Evolutionary conservation across 2,329 filamentous ascomycete genomes (phyloP).

Genomic region (Colletotrichum sidae): DNA sequence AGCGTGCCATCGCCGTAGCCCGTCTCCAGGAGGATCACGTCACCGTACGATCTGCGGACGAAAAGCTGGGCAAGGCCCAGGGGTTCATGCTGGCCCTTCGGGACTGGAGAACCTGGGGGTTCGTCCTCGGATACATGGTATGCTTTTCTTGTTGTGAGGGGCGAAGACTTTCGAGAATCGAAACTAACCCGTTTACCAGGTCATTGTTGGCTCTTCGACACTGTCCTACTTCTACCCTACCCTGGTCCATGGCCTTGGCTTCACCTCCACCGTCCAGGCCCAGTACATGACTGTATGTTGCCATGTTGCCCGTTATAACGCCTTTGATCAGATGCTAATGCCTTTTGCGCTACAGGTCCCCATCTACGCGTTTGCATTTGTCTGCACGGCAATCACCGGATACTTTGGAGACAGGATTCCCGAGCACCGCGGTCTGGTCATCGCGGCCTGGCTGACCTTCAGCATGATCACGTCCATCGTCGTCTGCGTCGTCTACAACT

Average conservation of each 20-base stretch:
- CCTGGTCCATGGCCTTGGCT: slow-evolving; percentile 63
- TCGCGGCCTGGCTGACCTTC: slow-evolving; percentile 59
- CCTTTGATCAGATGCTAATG: no score
- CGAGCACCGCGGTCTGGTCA: slow-evolving; percentile 58
- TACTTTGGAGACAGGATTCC: slow-evolving; percentile 60
- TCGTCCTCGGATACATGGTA: slow-evolving; percentile 22
- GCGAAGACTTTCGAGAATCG: not conserved
- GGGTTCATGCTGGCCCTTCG: slow-evolving; percentile 11
- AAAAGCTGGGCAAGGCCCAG: slow-evolving; percentile 40
- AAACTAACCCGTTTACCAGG: slow-evolving; percentile 23
- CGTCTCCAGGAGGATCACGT: slow-evolving; percentile 72
- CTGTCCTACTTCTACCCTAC: slow-evolving; percentile 67
- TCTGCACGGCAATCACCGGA: slow-evolving; percentile 58
- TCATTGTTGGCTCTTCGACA: slow-evolving; percentile 55
- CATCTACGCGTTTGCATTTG: slow-evolving; percentile 65
- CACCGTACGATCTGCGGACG: slow-evolving; percentile 70
- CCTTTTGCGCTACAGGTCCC: slow-evolving; percentile 49
- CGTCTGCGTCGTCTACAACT: slow-evolving; percentile 59
- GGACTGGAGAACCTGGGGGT: slow-evolving; percentile 19
- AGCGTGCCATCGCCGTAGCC: slow-evolving; percentile 69
- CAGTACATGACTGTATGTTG: slow-evolving; percentile 53
- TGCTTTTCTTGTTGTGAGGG: not conserved
- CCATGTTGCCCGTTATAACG: not conserved
- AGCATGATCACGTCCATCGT: slow-evolving; percentile 51
- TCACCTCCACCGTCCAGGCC: slow-evolving; percentile 52